These are phyloP conservation scores for Dryadomyces quercivorus DNA, from an alignment of 2,329 filamentous ascomycete species.

Conservation along the genomic window DNA sequence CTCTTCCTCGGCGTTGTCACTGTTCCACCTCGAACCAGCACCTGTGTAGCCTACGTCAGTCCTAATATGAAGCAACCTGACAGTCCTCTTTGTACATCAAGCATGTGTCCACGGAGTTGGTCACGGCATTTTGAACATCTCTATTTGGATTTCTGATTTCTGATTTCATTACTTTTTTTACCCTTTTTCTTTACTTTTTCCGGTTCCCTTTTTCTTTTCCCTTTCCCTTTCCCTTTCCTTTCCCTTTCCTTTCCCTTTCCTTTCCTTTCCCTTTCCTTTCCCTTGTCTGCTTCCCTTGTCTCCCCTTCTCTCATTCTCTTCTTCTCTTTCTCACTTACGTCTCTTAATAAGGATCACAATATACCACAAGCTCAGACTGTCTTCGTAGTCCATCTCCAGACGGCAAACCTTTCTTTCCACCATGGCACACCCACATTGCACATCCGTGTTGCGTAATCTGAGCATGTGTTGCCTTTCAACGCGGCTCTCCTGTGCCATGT, in stretches of 20 bases:
- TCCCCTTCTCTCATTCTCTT: too few relatives aligned
- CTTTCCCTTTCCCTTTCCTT: neutral
- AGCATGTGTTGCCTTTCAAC: neutral
- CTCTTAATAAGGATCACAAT: too few relatives aligned
- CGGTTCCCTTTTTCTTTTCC: neutral
- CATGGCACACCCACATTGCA: neutral
- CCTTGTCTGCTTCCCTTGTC: too few relatives aligned
- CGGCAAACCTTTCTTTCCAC: neutral
- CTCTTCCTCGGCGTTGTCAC: neutral
- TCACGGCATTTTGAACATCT: neutral
- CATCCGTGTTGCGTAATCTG: neutral
- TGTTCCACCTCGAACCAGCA: too few relatives aligned
- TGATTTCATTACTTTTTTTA: neutral
- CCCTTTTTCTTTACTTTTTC: neutral
- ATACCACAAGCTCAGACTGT: too few relatives aligned
- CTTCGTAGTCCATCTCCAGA: neutral
- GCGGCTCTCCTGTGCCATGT: neutral
- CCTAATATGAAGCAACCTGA: too few relatives aligned
- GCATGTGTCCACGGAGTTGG: neutral
- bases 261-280: neutral
- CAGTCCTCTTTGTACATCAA: too few relatives aligned
- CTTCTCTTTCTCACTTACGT: neutral
- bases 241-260: neutral
- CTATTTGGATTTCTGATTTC: neutral
- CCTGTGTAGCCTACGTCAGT: too few relatives aligned